Conservation (phyloP, 257 asterid species). For the Linaria vulgaris region DNA sequence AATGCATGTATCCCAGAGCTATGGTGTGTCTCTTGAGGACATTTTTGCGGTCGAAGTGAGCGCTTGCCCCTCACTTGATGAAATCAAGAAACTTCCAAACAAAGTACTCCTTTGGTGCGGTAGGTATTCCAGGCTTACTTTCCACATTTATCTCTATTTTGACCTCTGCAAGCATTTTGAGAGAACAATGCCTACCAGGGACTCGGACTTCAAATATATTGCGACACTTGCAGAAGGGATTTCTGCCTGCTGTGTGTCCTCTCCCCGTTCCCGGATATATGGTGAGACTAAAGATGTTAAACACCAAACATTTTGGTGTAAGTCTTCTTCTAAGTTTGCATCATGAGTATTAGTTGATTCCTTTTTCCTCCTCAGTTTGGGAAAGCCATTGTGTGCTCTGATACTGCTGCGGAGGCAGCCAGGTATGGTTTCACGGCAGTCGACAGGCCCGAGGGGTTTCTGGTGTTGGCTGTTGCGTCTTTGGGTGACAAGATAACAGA, state of each 20-base stretch:
- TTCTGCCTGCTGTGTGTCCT: constrained; percentile 65
- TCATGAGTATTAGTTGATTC: too few relatives aligned
- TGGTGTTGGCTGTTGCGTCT: constrained; percentile 77
- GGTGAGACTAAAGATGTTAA: constrained; percentile 41
- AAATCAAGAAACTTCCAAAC: constrained; percentile 65
- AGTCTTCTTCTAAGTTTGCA: too few relatives aligned
- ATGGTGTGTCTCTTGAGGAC: constrained; percentile 58
- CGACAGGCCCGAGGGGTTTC: constrained; percentile 80
- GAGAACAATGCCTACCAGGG: constrained; percentile 40
- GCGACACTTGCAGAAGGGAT: constrained; percentile 81
- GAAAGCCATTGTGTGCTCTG: constrained; percentile 86
- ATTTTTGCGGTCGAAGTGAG: constrained; percentile 65
- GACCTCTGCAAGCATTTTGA: neutral
- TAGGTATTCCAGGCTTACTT: constrained; percentile 23
- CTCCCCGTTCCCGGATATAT: constrained; percentile 87
- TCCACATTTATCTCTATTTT: neutral
- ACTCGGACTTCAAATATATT: constrained; percentile 67
- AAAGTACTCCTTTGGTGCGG: constrained; percentile 92
- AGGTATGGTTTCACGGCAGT: constrained; percentile 87
- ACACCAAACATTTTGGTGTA: too few relatives aligned
- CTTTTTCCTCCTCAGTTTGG: constrained; percentile 63
- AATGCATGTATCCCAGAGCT: constrained; percentile 60
- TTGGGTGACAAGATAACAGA: constrained; percentile 54
- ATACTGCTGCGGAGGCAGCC: constrained; percentile 90
- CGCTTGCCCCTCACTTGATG: constrained; percentile 73